Percentiles rank a stretch among this genome's conserved stretches.
phyloP scores from a whole-genome alignment of 768 basidiomycete genomes.

The Phaeotremella fagi region DNA sequence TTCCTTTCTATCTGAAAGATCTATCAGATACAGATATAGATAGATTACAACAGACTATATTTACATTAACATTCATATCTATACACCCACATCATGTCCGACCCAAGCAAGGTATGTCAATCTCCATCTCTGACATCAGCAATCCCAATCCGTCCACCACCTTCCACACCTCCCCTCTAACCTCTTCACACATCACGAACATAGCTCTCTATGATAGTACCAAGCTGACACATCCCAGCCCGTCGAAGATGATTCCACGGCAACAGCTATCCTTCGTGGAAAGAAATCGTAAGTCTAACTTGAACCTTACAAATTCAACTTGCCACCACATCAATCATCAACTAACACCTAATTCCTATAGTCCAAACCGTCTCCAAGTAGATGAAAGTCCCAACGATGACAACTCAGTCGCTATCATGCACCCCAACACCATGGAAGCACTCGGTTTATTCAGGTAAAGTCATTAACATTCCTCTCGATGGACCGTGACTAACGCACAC shows the following conservation, averaged over 20 bases:
- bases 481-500: neutral
- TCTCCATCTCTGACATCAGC: neutral
- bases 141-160: neutral
- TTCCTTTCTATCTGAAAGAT: too few species aligned
- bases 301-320: neutral
- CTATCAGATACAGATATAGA: too few species aligned
- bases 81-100: neutral
- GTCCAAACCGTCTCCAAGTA: conserved; percentile 95
- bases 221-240: conserved; percentile 12
- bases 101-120: neutral
- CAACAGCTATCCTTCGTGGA: conserved; percentile 89
- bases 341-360: conserved; percentile 45
- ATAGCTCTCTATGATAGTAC: neutral
- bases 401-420: conserved; percentile 96
- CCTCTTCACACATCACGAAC: neutral
- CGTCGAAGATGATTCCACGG: conserved; percentile 51
- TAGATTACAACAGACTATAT: too few species aligned
- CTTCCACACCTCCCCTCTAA: neutral
- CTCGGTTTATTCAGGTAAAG: conserved; percentile 74
- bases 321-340: conserved; percentile 18
- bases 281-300: conserved; percentile 98
- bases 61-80: too few species aligned
- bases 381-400: conserved; percentile 92
- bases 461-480: neutral
- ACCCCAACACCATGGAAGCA: conserved; percentile 93